Conservation (phyloP, 192 early-diverging fungal genomes). For the Coemansia sp. region DNA sequence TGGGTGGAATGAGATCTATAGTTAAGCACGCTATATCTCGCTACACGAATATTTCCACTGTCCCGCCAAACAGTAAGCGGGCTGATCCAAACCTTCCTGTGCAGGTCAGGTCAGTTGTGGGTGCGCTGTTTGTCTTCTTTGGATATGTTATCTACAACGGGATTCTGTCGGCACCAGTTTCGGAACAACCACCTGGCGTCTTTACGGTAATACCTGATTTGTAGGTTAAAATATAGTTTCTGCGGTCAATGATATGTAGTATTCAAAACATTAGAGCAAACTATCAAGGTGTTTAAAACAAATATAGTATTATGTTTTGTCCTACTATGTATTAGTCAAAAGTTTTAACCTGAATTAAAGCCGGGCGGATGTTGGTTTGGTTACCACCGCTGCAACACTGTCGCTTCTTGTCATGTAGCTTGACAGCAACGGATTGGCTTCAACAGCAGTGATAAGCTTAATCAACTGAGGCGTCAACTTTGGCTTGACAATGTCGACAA, state of each 20-base stretch:
- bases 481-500: conserved; percentile 5
- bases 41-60: conserved; percentile 2
- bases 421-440: conserved; percentile 9
- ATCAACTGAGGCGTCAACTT: conserved; percentile 30
- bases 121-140: conserved; percentile 35
- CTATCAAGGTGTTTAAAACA: too few relatives aligned
- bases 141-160: conserved; percentile 46
- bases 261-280: too few relatives aligned
- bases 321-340: too few relatives aligned
- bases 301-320: too few relatives aligned
- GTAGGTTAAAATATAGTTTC: too few relatives aligned
- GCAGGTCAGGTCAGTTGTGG: conserved; percentile 19
- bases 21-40: conserved; percentile 19
- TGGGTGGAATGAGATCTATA: conserved; percentile 15
- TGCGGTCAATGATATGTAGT: too few relatives aligned
- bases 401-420: conserved; percentile 5
- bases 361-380: neutral
- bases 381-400: conserved; percentile 3
- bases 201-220: too few relatives aligned
- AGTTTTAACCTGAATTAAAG: too few relatives aligned
- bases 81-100: conserved; percentile 17
- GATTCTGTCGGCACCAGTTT: conserved; percentile 17
- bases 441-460: conserved; percentile 29
- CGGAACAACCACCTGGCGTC: neutral
- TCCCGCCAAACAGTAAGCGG: neutral